Percentiles rank a stretch among this genome's conserved stretches.
Conservation (phyloP, 129 eudicot genomes). For the Kitagawia praeruptora region DNA sequence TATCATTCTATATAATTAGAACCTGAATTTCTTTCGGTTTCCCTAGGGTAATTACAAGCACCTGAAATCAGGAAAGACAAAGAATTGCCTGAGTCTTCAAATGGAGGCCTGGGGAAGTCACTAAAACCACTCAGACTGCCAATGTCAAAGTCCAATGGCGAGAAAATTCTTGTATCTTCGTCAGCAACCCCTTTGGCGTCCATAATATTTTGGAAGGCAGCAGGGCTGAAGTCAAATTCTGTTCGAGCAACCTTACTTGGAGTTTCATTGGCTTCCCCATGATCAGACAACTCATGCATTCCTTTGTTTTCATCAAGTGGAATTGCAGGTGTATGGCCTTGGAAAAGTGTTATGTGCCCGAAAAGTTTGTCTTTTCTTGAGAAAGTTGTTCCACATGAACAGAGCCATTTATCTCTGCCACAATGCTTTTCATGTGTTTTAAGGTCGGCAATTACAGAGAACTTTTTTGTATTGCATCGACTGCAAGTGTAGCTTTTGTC, state of each 20-base stretch:
- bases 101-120: slow-evolving; percentile 64
- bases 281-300: slow-evolving; percentile 24
- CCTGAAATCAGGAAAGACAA: slow-evolving; percentile 58
- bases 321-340: slow-evolving; percentile 98
- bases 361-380: slow-evolving; percentile 96
- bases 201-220: slow-evolving; percentile 21
- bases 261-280: slow-evolving; percentile 38
- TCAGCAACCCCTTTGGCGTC: slow-evolving; percentile 30
- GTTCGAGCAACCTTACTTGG: slow-evolving; percentile 32
- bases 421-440: slow-evolving; percentile 97
- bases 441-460: slow-evolving; percentile 90
- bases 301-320: slow-evolving; percentile 54
- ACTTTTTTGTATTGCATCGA: slow-evolving; percentile 79
- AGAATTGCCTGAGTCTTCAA: slow-evolving; percentile 59
- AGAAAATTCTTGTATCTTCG: slow-evolving; percentile 46
- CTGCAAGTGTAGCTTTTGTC: slow-evolving; percentile 94
- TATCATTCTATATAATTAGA: slow-evolving; percentile 36
- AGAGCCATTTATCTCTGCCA: slow-evolving; percentile 89
- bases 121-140: slow-evolving; percentile 37
- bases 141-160: slow-evolving; percentile 52
- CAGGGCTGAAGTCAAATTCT: slow-evolving; percentile 39
- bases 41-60: slow-evolving; percentile 35
- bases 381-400: slow-evolving; percentile 95
- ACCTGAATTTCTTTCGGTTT: slow-evolving; percentile 46
- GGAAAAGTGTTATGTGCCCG: slow-evolving; percentile 87